phyloP scores from a whole-genome alignment of 1,284 basidiomycete genomes.

The Clitocybe nebularis region DNA sequence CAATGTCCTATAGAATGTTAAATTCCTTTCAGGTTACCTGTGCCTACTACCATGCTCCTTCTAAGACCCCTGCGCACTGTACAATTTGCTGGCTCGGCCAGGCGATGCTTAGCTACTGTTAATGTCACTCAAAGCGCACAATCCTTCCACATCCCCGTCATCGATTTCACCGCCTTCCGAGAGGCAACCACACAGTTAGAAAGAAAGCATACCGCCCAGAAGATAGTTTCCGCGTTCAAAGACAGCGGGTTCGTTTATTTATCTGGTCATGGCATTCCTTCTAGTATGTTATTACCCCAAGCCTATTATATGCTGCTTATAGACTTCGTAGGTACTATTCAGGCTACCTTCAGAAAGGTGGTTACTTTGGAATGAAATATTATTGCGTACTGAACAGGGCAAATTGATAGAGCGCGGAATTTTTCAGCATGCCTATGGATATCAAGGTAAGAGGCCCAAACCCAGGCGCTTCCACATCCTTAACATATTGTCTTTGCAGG shows the following conservation, averaged over 20 bases:
- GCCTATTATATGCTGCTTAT: not conserved
- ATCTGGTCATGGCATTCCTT: conserved; percentile 61
- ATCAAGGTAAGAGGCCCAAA: conserved; percentile 63
- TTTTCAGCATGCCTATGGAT: conserved; percentile 65
- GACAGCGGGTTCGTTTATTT: conserved; percentile 76
- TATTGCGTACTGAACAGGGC: not conserved
- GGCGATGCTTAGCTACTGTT: conserved; percentile 26
- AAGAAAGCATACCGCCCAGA: conserved; percentile 59
- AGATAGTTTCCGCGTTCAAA: conserved; percentile 75
- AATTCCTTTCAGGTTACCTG: conserved; percentile 9
- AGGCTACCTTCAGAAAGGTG: conserved; percentile 63
- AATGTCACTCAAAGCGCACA: conserved; percentile 22
- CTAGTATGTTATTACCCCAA: conserved; percentile 22
- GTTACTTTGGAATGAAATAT: conserved; percentile 1
- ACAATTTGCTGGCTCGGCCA: too few relatives aligned
- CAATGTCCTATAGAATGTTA: too few relatives aligned
- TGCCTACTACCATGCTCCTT: conserved; percentile 4
- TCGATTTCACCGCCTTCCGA: conserved; percentile 73
- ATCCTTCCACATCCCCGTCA: conserved; percentile 62
- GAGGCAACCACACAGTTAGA: conserved; percentile 45
- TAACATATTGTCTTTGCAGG: conserved; percentile 27
- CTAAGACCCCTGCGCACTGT: too few relatives aligned
- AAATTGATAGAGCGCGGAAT: conserved; percentile 56
- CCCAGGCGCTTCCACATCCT: too few relatives aligned
- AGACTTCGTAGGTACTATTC: conserved; percentile 33